A percentile compares a stretch with the other conserved stretches of the same genome.
phyloP scores from a whole-genome alignment of 2,329 filamentous ascomycete species.

The Beauveria pseudobassiana region DNA sequence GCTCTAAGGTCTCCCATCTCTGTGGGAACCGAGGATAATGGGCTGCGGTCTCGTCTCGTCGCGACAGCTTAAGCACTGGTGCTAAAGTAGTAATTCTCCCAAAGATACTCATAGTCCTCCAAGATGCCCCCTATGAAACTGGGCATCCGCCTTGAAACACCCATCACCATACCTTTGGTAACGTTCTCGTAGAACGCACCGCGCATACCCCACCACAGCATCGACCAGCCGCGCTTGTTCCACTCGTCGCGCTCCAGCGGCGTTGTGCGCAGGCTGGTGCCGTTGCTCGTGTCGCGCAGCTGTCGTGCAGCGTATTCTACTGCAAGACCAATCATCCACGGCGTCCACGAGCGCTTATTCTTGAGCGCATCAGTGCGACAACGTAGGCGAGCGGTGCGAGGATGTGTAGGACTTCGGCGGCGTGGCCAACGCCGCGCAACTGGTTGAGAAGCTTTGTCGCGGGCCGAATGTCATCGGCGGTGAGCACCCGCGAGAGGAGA shows the following conservation, averaged over 20 bases:
- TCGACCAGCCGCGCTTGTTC: slow-evolving; percentile 77
- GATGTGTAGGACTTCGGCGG: slow-evolving; percentile 88
- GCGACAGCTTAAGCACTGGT: slow-evolving; percentile 34
- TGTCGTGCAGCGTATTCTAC: slow-evolving; percentile 88
- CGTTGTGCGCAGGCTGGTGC: slow-evolving; percentile 69
- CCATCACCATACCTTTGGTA: slow-evolving; percentile 66
- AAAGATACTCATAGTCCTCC: slow-evolving; percentile 95
- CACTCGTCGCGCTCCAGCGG: slow-evolving; percentile 85
- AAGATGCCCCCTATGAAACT: slow-evolving; percentile 77
- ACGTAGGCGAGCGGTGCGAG: slow-evolving; percentile 84
- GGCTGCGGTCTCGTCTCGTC: too few species aligned
- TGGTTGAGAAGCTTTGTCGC: slow-evolving; percentile 79
- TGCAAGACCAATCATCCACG: slow-evolving; percentile 79
- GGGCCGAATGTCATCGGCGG: slow-evolving; percentile 93
- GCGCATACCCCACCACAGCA: slow-evolving; percentile 94
- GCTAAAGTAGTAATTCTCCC: slow-evolving; percentile 95
- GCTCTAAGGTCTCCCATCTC: too few species aligned
- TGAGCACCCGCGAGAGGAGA: slow-evolving; percentile 81
- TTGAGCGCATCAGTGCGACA: slow-evolving; percentile 64
- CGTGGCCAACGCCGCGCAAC: slow-evolving; percentile 62
- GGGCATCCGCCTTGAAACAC: slow-evolving; percentile 68
- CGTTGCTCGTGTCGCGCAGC: slow-evolving; percentile 60
- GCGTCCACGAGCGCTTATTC: slow-evolving; percentile 76
- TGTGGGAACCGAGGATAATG: too few species aligned
- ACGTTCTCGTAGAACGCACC: slow-evolving; percentile 96